Evolutionary conservation across 2,329 filamentous ascomycete species (phyloP), one percentile per base, ranked within the genome.

Genomic region (Trichophyton rubrum): DNA sequence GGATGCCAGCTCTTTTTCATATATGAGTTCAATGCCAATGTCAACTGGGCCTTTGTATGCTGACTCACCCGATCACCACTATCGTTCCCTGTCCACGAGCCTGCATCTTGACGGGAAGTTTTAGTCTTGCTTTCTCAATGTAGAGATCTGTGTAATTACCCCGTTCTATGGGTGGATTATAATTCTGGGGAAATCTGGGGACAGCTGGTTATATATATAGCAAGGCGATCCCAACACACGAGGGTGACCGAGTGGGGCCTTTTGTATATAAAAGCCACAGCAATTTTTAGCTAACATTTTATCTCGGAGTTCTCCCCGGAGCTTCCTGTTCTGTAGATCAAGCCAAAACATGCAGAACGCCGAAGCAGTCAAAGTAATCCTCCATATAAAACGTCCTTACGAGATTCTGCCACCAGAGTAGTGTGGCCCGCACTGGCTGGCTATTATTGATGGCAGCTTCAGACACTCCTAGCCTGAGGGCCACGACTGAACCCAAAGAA

Each of bases 41-140:
- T 17, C 20, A 49, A 20, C 24, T 66, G 47, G 56, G 27, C 27
- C 61, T 62, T 60, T 24, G 20, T 45, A 30, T 3, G 8, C 20
- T 51, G 8, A 62, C 63, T 59, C 63, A 74, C 73, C 73, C 73
- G 59, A 74, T 68, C 8, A 75, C 69, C 27, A 74, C 69, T 38
- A 74, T 72, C 2, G 71, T 74, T 61, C 38, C 58, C 62, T 45
- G 30, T 43, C 24, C 58, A 40, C 40, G 20, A 38, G 8, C n/a
- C 40, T 40, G 4, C 49, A 53, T 53, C 49, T 53, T 53, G 22
- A 8, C n/a, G 15, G 13, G 7, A 43, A 8, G 15, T 17, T 43
- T n/a, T 13, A 13, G 33, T 13, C 40, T 6, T 30, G 27, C 40
- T 17, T 20, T 43, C 40, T 43, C 15, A 8, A 38, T 4, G 9